phyloP scores from a whole-genome alignment of 148 eudicot species.

The Chenopodium berlandieri region DNA sequence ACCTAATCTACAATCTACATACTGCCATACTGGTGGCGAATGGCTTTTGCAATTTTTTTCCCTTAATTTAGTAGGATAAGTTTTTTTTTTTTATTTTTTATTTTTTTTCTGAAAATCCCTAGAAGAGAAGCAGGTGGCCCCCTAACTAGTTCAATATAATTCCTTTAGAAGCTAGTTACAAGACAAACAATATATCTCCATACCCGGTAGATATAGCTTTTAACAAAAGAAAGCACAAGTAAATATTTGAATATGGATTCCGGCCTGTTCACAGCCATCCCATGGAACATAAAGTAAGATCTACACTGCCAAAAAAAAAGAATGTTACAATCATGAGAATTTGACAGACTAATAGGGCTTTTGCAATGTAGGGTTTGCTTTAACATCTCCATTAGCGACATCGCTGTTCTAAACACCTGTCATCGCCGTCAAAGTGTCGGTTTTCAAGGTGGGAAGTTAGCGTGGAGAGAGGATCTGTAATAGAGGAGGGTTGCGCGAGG shows the following conservation, averaged over 20 bases:
- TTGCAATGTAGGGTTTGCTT: too few species aligned
- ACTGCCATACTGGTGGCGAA: too few species aligned
- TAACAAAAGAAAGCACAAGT: conserved; percentile 82
- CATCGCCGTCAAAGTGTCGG: too few species aligned
- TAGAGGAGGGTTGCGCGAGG: too few species aligned
- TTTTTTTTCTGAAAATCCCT: neutral
- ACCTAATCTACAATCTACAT: too few species aligned
- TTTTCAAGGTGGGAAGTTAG: too few species aligned
- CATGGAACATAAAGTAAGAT: conserved; percentile 95
- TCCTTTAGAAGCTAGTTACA: conserved; percentile 5
- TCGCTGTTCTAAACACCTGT: too few species aligned
- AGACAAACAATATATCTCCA: neutral
- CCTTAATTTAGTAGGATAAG: neutral
- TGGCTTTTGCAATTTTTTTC: too few species aligned
- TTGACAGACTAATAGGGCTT: neutral
- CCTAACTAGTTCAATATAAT: neutral
- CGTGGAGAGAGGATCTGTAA: too few species aligned
- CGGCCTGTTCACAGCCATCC: conserved; percentile 64
- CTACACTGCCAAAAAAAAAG: conserved; percentile 60
- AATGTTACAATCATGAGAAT: conserved; percentile 7
- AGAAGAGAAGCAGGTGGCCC: neutral
- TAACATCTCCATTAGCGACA: too few species aligned
- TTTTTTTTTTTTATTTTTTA: too few species aligned
- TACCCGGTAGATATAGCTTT: conserved; percentile 97
- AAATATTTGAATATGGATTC: conserved; percentile 70